These are phyloP conservation scores for Verticillium zaregamsianum DNA, from an alignment of 2,329 filamentous ascomycete species.

Conservation along the genomic window DNA sequence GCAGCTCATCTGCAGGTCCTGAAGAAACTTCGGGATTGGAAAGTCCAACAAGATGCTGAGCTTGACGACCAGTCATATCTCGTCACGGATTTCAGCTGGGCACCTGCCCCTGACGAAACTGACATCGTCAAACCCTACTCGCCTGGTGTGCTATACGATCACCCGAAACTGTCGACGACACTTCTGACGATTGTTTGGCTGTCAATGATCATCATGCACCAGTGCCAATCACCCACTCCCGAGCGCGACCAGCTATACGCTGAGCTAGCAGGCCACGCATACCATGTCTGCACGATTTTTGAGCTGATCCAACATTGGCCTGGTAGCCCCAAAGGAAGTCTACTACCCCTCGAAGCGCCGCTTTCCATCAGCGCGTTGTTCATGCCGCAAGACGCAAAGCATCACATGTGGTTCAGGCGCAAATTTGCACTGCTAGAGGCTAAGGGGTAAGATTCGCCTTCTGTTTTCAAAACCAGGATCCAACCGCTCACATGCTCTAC, in stretches of 20 bases:
- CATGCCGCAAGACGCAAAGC: constrained; percentile 67
- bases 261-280: constrained; percentile 59
- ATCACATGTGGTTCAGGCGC: constrained; percentile 74
- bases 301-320: constrained; percentile 74
- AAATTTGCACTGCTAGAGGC: constrained; percentile 77
- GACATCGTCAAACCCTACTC: constrained; percentile 73
- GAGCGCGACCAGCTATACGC: constrained; percentile 44
- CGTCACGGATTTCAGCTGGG: constrained; percentile 59
- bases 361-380: constrained; percentile 75
- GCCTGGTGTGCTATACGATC: constrained; percentile 65
- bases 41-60: constrained; percentile 52
- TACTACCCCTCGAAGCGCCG: constrained; percentile 70
- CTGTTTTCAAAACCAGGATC: not conserved
- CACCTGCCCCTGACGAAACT: constrained; percentile 44
- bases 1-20: constrained; percentile 54
- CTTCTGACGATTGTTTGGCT: constrained; percentile 73
- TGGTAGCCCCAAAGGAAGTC: constrained; percentile 61
- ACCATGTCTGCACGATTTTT: constrained; percentile 71
- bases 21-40: constrained; percentile 44
- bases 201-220: constrained; percentile 75
- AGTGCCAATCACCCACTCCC: constrained; percentile 62
- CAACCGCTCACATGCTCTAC: constrained; percentile 3
- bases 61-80: constrained; percentile 59
- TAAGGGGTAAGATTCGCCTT: constrained; percentile 59
- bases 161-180: constrained; percentile 70